A percentile compares a stretch with the other conserved stretches of the same genome.
Evolutionary conservation across 306 rosid species (phyloP).

Genomic region (Crotalaria pallida): DNA sequence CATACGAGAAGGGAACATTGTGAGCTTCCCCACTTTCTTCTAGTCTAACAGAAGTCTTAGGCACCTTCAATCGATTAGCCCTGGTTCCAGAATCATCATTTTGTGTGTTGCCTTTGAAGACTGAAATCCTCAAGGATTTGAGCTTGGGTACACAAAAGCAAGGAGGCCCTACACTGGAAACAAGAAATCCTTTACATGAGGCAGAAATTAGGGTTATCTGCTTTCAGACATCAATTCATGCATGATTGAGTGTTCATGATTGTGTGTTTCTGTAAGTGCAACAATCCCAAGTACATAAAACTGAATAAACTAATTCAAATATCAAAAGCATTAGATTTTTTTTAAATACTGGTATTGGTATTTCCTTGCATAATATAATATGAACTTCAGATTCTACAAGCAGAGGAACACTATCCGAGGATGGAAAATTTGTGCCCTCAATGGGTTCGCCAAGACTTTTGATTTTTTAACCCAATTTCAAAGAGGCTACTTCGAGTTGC

Average conservation of each 20-base stretch:
- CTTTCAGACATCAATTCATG: constrained; percentile 17
- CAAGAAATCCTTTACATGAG: constrained; percentile 34
- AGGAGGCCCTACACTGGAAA: constrained; percentile 81
- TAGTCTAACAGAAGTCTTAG: constrained; percentile 60
- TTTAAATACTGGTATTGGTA: no score
- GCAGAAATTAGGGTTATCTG: background rate
- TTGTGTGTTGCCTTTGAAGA: constrained; percentile 70
- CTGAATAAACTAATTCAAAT: background rate
- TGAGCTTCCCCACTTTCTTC: constrained; percentile 64
- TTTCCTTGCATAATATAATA: background rate
- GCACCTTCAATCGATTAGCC: constrained; percentile 50
- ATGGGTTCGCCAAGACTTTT: background rate
- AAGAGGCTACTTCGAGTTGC: background rate
- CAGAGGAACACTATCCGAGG: background rate
- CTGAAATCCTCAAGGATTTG: constrained; percentile 54
- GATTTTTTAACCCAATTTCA: background rate
- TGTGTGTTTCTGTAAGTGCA: background rate
- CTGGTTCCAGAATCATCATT: constrained; percentile 52
- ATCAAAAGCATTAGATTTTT: background rate
- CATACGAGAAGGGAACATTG: constrained; percentile 63
- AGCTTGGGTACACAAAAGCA: constrained; percentile 50
- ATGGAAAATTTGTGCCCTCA: background rate
- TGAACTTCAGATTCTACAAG: background rate
- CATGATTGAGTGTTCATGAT: background rate
- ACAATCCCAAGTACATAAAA: background rate